These are phyloP conservation scores for Zoysia japonica DNA, from an alignment of 176 grass and related monocot species.

Conservation along the genomic window DNA sequence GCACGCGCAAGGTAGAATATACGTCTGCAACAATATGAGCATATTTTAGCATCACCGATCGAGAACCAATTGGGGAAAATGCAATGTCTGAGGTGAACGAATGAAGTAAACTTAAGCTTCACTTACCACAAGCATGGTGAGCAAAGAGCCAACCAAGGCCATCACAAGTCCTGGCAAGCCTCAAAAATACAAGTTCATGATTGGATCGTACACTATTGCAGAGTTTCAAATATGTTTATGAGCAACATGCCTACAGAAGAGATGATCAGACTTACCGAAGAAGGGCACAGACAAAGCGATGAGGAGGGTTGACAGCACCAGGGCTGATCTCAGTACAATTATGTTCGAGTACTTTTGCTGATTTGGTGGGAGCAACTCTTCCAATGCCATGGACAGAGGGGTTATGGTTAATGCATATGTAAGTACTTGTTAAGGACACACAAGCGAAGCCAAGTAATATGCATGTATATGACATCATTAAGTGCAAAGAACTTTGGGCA, in stretches of 20 bases:
- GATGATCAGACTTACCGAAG: conserved; percentile 63
- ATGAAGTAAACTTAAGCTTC: background rate
- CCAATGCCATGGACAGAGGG: conserved; percentile 86
- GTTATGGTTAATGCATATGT: conserved; percentile 88
- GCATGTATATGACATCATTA: background rate
- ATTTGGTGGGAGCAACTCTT: conserved; percentile 75
- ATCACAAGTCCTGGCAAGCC: conserved; percentile 76
- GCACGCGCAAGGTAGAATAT: conserved; percentile 81
- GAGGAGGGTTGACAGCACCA: conserved; percentile 75
- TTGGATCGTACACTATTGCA: background rate
- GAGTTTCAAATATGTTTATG: conserved; percentile 1
- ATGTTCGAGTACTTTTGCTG: conserved; percentile 65
- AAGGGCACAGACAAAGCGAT: conserved; percentile 83
- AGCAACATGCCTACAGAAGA: conserved; percentile 7
- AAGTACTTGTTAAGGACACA: conserved; percentile 56
- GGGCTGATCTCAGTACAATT: conserved; percentile 70
- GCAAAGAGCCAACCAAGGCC: conserved; percentile 89
- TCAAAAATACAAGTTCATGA: background rate
- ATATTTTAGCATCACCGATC: background rate
- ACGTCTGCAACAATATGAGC: conserved; percentile 50
- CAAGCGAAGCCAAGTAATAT: background rate
- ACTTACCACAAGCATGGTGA: conserved; percentile 95
- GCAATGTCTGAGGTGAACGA: background rate
- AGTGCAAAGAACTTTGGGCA: background rate
- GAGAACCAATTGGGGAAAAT: background rate